Percentiles rank a stretch among this genome's conserved stretches.
Evolutionary conservation across 176 grass and related monocot species (phyloP).

Genomic region (Avena sativa): DNA sequence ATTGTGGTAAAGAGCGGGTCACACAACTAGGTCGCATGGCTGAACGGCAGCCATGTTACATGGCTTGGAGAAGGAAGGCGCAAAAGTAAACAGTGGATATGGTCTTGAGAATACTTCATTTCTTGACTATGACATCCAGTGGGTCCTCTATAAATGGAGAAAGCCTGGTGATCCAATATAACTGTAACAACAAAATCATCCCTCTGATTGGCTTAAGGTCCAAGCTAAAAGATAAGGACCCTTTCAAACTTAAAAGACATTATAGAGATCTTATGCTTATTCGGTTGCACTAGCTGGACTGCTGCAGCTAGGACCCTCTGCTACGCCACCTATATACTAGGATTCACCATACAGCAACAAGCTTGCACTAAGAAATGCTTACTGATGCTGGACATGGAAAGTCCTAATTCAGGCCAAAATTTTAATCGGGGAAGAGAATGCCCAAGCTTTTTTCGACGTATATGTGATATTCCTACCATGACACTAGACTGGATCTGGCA

Average conservation of each 20-base stretch:
- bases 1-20: background rate
- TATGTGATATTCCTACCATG: background rate
- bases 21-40: background rate
- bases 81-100: background rate
- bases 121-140: background rate
- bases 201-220: background rate
- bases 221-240: background rate
- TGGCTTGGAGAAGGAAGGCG: background rate
- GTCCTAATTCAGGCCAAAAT: background rate
- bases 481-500: background rate
- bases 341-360: background rate
- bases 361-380: background rate
- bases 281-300: background rate
- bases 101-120: background rate
- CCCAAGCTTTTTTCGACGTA: background rate
- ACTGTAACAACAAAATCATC: background rate
- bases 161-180: background rate
- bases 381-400: background rate
- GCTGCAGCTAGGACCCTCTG: background rate
- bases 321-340: background rate
- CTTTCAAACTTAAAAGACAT: background rate
- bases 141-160: background rate
- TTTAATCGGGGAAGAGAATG: background rate
- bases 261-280: background rate
- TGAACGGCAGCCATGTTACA: background rate